Percentiles rank a stretch among this genome's conserved stretches.
Conservation (phyloP, 495 filamentous ascomycete genomes). For the Jackrogersella minutella region DNA sequence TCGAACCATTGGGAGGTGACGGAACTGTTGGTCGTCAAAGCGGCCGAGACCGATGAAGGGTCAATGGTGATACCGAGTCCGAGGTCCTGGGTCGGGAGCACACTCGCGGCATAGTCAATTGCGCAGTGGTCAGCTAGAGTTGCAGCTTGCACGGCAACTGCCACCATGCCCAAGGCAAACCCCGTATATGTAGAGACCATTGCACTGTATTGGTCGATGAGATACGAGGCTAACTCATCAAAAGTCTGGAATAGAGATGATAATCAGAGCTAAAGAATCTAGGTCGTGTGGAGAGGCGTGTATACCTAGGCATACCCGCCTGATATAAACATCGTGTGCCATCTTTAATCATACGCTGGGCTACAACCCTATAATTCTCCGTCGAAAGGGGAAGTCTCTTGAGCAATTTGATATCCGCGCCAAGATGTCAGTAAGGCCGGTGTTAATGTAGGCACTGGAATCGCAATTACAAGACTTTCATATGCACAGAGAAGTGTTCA, state of each 20-base stretch:
- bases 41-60: slow-evolving; percentile 43
- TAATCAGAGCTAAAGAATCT: background rate
- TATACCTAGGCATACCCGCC: background rate
- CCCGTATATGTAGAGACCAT: background rate
- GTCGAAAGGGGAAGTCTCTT: background rate
- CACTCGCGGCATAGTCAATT: slow-evolving; percentile 36
- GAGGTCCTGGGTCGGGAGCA: slow-evolving; percentile 42
- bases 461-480: no score
- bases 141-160: background rate
- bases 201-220: background rate
- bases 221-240: background rate
- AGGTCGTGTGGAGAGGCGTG: no score
- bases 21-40: slow-evolving; percentile 45
- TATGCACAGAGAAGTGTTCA: no score
- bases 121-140: slow-evolving; percentile 48
- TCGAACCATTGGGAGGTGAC: slow-evolving; percentile 39
- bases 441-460: background rate
- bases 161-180: slow-evolving; percentile 15
- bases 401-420: background rate
- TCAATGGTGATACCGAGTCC: slow-evolving; percentile 49
- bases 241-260: background rate
- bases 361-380: background rate
- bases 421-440: background rate
- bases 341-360: background rate
- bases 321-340: background rate